Conservation (phyloP, 2,329 filamentous ascomycete genomes). For the Pseudopyricularia cyperi region DNA sequence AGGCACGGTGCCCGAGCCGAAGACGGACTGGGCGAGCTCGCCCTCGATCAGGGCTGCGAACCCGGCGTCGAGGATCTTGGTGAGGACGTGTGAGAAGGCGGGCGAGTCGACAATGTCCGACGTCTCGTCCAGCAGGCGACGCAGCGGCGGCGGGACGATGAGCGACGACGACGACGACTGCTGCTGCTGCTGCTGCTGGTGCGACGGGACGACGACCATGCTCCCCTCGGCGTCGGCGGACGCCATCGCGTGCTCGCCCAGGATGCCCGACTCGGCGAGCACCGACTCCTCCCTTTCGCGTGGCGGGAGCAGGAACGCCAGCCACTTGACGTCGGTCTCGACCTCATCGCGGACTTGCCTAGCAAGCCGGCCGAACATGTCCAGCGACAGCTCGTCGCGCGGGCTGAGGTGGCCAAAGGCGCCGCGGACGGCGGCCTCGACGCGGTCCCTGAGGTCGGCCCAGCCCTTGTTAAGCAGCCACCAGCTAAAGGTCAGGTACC, state of each 20-base stretch:
- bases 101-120: slow-evolving; percentile 93
- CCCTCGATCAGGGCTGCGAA: slow-evolving; percentile 76
- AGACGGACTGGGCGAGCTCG: slow-evolving; percentile 68
- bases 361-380: slow-evolving; percentile 66
- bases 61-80: slow-evolving; percentile 71
- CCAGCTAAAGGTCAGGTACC: slow-evolving; percentile 95
- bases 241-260: slow-evolving; percentile 31
- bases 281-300: slow-evolving; percentile 69
- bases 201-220: slow-evolving; percentile 9
- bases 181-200: slow-evolving; percentile 7
- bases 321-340: slow-evolving; percentile 63
- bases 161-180: no score
- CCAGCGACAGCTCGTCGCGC: slow-evolving; percentile 73
- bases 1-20: slow-evolving; percentile 22
- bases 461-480: slow-evolving; percentile 91
- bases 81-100: slow-evolving; percentile 75
- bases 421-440: slow-evolving; percentile 75
- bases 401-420: slow-evolving; percentile 85
- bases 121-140: slow-evolving; percentile 85
- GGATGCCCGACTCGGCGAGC: slow-evolving; percentile 73
- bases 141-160: slow-evolving; percentile 47
- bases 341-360: slow-evolving; percentile 73
- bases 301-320: slow-evolving; percentile 71
- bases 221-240: slow-evolving; percentile 16
- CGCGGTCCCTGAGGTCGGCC: slow-evolving; percentile 66